phyloP scores from a whole-genome alignment of 1,284 basidiomycete species.

The Papiliotrema flavescens region DNA sequence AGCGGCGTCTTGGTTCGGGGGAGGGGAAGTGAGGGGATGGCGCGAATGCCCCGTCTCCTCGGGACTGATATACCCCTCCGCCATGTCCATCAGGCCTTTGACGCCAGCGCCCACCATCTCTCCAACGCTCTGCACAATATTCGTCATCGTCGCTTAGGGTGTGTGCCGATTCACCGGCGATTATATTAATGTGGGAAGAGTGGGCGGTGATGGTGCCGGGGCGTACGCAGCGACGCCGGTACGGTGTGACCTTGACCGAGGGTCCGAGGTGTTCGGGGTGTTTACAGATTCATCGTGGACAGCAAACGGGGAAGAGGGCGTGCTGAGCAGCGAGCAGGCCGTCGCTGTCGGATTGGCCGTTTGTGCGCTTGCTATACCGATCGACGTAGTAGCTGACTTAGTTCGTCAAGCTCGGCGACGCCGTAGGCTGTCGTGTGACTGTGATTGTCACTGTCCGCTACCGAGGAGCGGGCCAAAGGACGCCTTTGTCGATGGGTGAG shows the following conservation, averaged over 20 bases:
- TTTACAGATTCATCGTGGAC: background rate
- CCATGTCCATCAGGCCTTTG: constrained; percentile 35
- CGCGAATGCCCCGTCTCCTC: background rate
- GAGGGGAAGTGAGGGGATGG: background rate
- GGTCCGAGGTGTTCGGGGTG: background rate
- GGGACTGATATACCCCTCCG: constrained; percentile 23
- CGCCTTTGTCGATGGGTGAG: too few relatives aligned
- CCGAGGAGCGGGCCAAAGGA: too few relatives aligned
- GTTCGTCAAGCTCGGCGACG: too few relatives aligned
- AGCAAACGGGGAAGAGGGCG: background rate
- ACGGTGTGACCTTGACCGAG: background rate
- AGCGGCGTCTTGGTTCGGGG: background rate
- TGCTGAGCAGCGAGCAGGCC: background rate
- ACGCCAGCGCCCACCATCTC: constrained; percentile 37
- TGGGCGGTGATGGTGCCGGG: background rate
- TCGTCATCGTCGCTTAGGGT: constrained; percentile 22
- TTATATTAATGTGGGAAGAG: background rate
- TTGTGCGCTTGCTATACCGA: too few relatives aligned
- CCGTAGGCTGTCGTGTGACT: too few relatives aligned
- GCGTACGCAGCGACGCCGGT: background rate
- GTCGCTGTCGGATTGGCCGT: too few relatives aligned
- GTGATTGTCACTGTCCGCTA: too few relatives aligned
- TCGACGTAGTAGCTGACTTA: too few relatives aligned
- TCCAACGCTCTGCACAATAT: constrained; percentile 32
- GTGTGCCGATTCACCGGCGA: background rate